Base-by-base conservation (phyloP, 768 basidiomycete genomes). In the Hericium rajendrae region DNA sequence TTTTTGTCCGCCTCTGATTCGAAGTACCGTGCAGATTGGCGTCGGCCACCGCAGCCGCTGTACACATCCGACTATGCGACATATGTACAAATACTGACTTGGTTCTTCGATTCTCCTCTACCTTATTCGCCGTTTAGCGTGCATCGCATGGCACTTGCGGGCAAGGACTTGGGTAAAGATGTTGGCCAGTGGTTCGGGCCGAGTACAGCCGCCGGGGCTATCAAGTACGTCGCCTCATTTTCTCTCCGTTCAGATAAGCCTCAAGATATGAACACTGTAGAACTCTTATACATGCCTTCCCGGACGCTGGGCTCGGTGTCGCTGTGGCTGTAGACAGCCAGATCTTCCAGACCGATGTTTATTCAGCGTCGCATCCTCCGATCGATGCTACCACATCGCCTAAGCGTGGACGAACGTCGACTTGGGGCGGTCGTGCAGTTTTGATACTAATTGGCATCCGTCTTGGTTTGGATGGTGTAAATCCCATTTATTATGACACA, bases 151-250 rank as follows among this genome's bases (percentile, higher is more conserved):
- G 94, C 94, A 0, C 74, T 94, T 20, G 88, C 94, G 0, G 95
- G 95, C 0, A 94, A 97, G 67, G 88, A 94, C 64, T 79, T 97
- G 1, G 95, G 95, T 12, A 97, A 91, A 60, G 91, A 93, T 62
- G 88, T 97, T 0, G 95, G 95, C 1, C 88, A 93, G 70, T 98
- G 95, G 95, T 98, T 98, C 66, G 95, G 95, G 0, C 95, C 95
- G 0, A 94, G 91, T 67, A 93, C 91, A 0, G 97, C 95, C n/a
- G 94, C 94, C 8, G 94, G 94, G 39, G 94, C 93, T 11, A 88
- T 98, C 73, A 92, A 88, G 88, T 91, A 67, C 51, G 66, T 52
- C 11, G 20, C 24, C 10, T 40, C 18, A 37, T 11, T 56, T 40
- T 18, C 58, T 24, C 18, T 22, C 13, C 20, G n/a, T 38, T 20